Percentiles rank a stretch among this genome's conserved stretches.
Conservation (phyloP, 768 basidiomycete genomes). For the Trametes cubensis region DNA sequence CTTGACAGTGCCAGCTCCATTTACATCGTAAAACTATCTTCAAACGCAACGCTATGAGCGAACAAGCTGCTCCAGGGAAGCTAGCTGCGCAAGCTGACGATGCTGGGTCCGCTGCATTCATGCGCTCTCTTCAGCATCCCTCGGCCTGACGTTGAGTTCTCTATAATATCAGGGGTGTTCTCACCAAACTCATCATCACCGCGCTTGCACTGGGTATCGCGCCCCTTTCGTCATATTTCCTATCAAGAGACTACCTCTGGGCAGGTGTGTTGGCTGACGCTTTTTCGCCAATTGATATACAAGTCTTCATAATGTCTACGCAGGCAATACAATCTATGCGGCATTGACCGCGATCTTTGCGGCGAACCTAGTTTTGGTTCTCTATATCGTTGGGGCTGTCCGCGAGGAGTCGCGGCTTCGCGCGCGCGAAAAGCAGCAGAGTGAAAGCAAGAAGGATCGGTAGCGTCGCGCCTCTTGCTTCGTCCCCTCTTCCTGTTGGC, state of each 20-base stretch:
- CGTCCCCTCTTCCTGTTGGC: not conserved
- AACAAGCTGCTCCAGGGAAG: conserved; percentile 49
- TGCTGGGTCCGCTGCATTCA: conserved; percentile 29
- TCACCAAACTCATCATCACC: conserved; percentile 80
- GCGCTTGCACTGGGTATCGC: conserved; percentile 77
- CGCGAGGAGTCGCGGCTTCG: conserved; percentile 59
- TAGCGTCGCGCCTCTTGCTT: conserved; percentile 31
- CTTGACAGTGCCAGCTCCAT: not conserved
- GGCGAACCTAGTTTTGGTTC: conserved; percentile 81
- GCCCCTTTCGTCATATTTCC: conserved; percentile 81
- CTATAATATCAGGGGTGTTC: conserved; percentile 51
- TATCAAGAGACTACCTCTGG: conserved; percentile 74
- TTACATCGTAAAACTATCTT: not conserved
- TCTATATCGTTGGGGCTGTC: conserved; percentile 77
- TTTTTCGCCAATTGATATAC: not conserved
- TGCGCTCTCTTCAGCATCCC: not conserved
- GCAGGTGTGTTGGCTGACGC: conserved; percentile 52
- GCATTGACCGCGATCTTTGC: conserved; percentile 86
- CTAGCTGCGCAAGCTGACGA: conserved; percentile 42
- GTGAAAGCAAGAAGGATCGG: conserved; percentile 59
- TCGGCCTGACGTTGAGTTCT: conserved; percentile 1
- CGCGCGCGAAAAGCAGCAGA: conserved; percentile 27
- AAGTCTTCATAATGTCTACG: conserved; percentile 1
- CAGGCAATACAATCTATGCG: conserved; percentile 80
- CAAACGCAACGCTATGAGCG: conserved; percentile 51